A percentile compares a stretch with the other conserved stretches of the same genome.
Conservation (phyloP, 2,329 filamentous ascomycete genomes). For the Bimuria novae-zelandiae region DNA sequence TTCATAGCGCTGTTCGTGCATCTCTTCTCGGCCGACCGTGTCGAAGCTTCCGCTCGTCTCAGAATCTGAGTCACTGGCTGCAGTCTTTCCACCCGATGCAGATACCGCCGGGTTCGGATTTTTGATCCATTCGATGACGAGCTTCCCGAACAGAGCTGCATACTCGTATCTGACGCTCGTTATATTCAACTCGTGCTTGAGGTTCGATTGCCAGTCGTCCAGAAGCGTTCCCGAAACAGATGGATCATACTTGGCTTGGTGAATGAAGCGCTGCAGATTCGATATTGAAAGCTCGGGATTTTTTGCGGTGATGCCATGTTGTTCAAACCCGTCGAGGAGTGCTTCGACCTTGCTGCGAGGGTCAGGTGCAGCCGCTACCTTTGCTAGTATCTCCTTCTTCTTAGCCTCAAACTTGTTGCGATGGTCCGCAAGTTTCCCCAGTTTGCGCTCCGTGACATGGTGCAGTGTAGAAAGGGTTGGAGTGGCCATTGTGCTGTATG, state of each 20-base stretch:
- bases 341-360: slow-evolving; percentile 21
- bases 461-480: slow-evolving; percentile 28
- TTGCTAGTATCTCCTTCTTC: slow-evolving; percentile 21
- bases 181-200: slow-evolving; percentile 31
- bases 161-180: slow-evolving; percentile 38
- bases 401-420: slow-evolving; percentile 25
- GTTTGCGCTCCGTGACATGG: slow-evolving; percentile 33
- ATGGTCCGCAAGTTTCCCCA: slow-evolving; percentile 28
- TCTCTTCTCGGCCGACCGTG: slow-evolving; percentile 48
- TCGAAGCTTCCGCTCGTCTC: slow-evolving; percentile 46
- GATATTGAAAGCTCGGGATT: slow-evolving; percentile 16
- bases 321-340: slow-evolving; percentile 26
- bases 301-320: slow-evolving; percentile 18
- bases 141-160: slow-evolving; percentile 30
- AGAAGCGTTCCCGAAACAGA: slow-evolving; percentile 29
- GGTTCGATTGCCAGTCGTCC: slow-evolving; percentile 28
- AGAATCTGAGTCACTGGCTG: slow-evolving; percentile 5
- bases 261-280: slow-evolving; percentile 31
- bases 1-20: slow-evolving; percentile 47
- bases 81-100: neutral
- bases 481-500: slow-evolving; percentile 17
- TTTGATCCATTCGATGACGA: slow-evolving; percentile 37
- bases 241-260: slow-evolving; percentile 33
- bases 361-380: slow-evolving; percentile 12
- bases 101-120: slow-evolving; percentile 25